phyloP scores from a whole-genome alignment of 2,329 filamentous ascomycete species.

The Capronia americana region DNA sequence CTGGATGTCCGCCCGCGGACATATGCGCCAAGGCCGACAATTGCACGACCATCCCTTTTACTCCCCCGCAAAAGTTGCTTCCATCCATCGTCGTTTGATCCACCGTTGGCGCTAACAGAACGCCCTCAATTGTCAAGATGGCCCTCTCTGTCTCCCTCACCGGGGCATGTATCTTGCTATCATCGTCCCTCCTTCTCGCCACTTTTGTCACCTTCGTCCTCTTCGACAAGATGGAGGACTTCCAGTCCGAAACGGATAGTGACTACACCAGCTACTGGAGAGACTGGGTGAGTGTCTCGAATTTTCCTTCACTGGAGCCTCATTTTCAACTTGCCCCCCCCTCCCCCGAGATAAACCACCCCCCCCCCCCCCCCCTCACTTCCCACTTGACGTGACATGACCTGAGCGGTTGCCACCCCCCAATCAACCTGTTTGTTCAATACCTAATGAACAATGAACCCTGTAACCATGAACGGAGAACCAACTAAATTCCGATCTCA shows the following conservation, averaged over 20 bases:
- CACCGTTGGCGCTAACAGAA: constrained; percentile 11
- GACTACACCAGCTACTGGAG: constrained; percentile 99
- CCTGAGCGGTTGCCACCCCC: no score
- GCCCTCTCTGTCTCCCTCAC: neutral
- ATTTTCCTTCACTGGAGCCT: constrained; percentile 2
- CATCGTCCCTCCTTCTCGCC: neutral
- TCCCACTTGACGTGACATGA: no score
- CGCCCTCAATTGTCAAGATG: constrained; percentile 4
- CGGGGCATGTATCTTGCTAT: neutral
- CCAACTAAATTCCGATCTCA: constrained; percentile 50
- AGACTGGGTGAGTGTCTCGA: constrained; percentile 83
- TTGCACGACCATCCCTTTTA: neutral
- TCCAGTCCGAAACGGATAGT: constrained; percentile 95
- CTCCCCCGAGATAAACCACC: no score
- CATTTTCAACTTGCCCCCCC: neutral
- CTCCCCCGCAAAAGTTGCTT: neutral
- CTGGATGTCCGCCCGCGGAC: neutral
- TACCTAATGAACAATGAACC: neutral
- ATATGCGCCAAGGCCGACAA: neutral
- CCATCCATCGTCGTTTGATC: neutral
- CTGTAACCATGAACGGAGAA: neutral
- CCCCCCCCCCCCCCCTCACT: no score
- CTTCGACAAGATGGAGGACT: constrained; percentile 79
- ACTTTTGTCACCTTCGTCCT: neutral
- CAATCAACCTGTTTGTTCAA: neutral